Conservation (phyloP, 257 asterid species). For the Paraleonurus japonicus region DNA sequence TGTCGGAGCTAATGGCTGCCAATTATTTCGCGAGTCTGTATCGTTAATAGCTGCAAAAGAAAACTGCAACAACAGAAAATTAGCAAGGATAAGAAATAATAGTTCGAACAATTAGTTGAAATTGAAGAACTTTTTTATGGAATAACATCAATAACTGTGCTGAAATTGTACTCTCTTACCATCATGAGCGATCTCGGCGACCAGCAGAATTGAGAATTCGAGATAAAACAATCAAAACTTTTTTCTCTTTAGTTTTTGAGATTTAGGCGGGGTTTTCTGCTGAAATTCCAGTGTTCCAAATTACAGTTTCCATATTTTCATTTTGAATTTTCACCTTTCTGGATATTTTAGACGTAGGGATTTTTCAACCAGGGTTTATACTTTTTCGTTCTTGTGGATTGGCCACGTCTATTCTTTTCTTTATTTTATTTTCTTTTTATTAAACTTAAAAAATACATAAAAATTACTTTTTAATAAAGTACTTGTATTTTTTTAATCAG, state of each 20-base stretch:
- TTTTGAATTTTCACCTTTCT: constrained; percentile 1
- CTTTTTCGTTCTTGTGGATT: background rate
- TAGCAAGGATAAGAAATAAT: background rate
- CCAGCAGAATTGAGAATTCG: background rate
- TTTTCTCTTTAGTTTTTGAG: constrained; percentile 7
- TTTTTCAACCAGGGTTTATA: background rate
- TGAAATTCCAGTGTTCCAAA: background rate
- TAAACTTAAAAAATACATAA: too few relatives aligned
- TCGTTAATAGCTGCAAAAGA: constrained; percentile 93
- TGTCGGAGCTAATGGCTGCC: constrained; percentile 95
- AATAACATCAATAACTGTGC: background rate
- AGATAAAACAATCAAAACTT: background rate
- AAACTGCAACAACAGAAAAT: constrained; percentile 52
- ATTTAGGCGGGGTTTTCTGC: constrained; percentile 39
- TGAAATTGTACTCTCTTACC: constrained; percentile 28
- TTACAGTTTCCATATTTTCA: background rate
- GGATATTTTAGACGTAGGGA: background rate
- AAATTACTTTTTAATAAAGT: too few relatives aligned
- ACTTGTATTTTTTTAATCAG: too few relatives aligned
- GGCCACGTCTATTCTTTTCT: background rate
- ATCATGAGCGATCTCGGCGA: constrained; percentile 22
- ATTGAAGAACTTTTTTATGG: background rate
- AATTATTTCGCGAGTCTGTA: constrained; percentile 61
- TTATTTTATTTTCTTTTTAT: too few relatives aligned
- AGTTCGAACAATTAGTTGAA: background rate